Base-by-base conservation (phyloP, 1,284 basidiomycete genomes). In the Fistulinella cinereoalba region DNA sequence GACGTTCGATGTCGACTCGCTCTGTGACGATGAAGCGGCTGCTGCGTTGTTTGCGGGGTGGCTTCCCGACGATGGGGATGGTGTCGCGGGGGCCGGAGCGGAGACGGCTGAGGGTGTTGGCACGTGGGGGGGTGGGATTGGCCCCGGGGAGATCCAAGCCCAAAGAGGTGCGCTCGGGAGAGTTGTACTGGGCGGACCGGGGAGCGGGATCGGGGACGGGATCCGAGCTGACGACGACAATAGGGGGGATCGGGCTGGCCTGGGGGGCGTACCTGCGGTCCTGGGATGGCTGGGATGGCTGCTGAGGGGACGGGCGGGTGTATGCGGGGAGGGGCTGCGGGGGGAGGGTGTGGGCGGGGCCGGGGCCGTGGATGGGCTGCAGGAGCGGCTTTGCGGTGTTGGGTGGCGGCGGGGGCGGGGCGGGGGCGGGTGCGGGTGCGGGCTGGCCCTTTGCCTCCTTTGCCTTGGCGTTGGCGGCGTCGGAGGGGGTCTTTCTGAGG, bases 21-120 rank as follows among this genome's bases (percentile, higher is more conserved):
- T 99, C 96, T 4, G 89, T 92, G 51, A 97, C 89, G 50, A 99
- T 89, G 66, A 99, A 98, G 50, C 97, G 84, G 64, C 90, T 94
- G 72, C 92, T 95, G 56, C 94, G 80, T 70, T 97, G 94, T 69
- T 97, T 97, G 60, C 94, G 81, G 15, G 94, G 94, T 24, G 94
- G 93, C 66, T 97, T 96, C 42, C 91, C 92, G 21, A 92, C 88
- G 54, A 96, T 90, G 23, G 93, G 92, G 54, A 97, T 97, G 25
- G 92, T 96, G 67, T 97, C 94, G 70, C 92, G 95, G 44, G 92
- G 88, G 13, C 81, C 83, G 46, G 81, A 77, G 56, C 83, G 78
- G 48, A 86, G 76, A 57, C 84, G 81, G 59, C 80, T 84, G 54
- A 85, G 73, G 22, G 81, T 76, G 34, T 73, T 79, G 29, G 77